Percentiles rank a stretch among this genome's conserved stretches.
Conservation (phyloP, 768 basidiomycete species). For the Cystofilobasidium macerans region DNA sequence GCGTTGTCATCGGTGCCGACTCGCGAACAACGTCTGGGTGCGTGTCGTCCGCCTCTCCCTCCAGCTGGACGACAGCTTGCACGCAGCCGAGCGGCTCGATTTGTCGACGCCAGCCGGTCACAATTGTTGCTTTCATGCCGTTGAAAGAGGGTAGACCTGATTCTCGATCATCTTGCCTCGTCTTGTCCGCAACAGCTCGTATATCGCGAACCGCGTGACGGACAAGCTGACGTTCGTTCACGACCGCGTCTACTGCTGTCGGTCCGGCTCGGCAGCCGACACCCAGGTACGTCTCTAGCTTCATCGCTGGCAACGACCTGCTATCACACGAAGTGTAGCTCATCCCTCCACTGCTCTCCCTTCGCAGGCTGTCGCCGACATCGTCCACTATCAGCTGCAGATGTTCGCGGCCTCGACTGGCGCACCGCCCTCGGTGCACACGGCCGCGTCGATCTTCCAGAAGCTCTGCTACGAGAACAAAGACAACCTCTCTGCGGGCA, state of each 20-base stretch:
- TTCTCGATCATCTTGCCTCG: too few species aligned
- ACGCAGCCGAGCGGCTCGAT: neutral
- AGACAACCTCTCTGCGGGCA: slow-evolving; percentile 74
- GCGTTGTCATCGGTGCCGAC: slow-evolving; percentile 94
- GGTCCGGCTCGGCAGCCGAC: slow-evolving; percentile 94
- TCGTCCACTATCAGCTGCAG: slow-evolving; percentile 54
- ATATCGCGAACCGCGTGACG: slow-evolving; percentile 78
- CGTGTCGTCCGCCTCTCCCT: slow-evolving; percentile 32
- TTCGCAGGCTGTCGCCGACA: slow-evolving; percentile 67
- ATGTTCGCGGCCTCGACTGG: slow-evolving; percentile 44
- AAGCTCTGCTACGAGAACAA: slow-evolving; percentile 87
- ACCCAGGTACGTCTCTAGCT: slow-evolving; percentile 51
- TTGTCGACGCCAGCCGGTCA: neutral
- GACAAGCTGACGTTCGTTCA: slow-evolving; percentile 95
- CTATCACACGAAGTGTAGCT: neutral
- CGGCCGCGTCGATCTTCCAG: slow-evolving; percentile 74
- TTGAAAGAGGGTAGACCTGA: too few species aligned
- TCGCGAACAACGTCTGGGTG: slow-evolving; percentile 95
- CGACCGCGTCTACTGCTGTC: slow-evolving; percentile 98
- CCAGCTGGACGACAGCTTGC: too few species aligned
- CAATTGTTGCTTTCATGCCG: neutral
- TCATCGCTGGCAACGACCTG: neutral
- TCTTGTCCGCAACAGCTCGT: slow-evolving; percentile 40
- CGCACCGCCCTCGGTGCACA: slow-evolving; percentile 62
- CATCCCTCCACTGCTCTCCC: neutral